These are phyloP conservation scores for Psilocybe azurescens DNA, from an alignment of 768 basidiomycete genomes.

Conservation along the genomic window DNA sequence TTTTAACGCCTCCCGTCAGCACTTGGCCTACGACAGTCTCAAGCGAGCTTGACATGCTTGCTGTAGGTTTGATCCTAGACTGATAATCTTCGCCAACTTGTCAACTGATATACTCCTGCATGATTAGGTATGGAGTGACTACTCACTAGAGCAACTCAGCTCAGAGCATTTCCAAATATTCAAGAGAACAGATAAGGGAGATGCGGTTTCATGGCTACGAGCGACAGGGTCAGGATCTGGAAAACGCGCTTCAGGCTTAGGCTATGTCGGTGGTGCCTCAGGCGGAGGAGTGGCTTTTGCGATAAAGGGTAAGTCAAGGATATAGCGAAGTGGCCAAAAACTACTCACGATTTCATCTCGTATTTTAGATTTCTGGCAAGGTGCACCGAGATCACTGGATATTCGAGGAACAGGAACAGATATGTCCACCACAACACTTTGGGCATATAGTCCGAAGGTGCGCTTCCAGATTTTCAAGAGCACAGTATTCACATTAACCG, in stretches of 20 bases:
- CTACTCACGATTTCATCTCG: not conserved
- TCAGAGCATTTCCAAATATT: constrained; percentile 34
- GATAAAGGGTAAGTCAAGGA: constrained; percentile 29
- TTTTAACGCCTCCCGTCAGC: constrained; percentile 35
- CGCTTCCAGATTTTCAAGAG: not conserved
- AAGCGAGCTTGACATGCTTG: constrained; percentile 33
- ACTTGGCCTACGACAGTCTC: constrained; percentile 42
- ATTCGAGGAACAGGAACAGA: constrained; percentile 37
- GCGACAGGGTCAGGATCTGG: constrained; percentile 34
- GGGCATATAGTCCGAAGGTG: constrained; percentile 42
- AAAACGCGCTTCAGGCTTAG: constrained; percentile 38
- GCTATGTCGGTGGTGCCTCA: constrained; percentile 40
- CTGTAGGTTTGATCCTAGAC: constrained; percentile 21
- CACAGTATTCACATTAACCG: no score
- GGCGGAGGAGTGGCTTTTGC: constrained; percentile 41
- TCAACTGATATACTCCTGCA: not conserved
- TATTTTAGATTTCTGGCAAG: constrained; percentile 42
- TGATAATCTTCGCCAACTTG: not conserved
- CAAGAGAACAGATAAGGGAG: constrained; percentile 36
- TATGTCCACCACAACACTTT: constrained; percentile 35
- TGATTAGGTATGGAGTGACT: constrained; percentile 35
- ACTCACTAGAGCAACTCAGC: constrained; percentile 39
- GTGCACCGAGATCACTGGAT: constrained; percentile 39
- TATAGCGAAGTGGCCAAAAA: not conserved
- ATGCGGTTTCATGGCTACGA: constrained; percentile 30